Conservation (phyloP, 345 rosid species). For the Dovyalis caffra region DNA sequence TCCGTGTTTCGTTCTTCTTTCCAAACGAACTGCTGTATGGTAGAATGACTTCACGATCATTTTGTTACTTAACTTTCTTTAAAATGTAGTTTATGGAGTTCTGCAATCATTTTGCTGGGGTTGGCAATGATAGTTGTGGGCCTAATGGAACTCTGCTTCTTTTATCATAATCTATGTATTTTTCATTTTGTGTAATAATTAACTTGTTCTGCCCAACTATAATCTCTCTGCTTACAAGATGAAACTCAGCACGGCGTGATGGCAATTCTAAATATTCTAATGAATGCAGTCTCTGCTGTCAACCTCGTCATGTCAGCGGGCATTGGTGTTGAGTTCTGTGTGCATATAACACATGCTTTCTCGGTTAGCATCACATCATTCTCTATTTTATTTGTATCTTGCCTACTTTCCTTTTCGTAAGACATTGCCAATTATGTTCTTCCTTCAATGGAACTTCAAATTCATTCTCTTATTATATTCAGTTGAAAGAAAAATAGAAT, state of each 20-base stretch:
- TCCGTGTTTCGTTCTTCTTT: background rate
- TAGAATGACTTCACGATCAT: background rate
- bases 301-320: conserved; percentile 96
- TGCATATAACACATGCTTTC: conserved; percentile 91
- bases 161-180: background rate
- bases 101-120: conserved; percentile 83
- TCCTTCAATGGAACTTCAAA: background rate
- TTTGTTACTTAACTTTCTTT: conserved; percentile 16
- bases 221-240: conserved; percentile 20
- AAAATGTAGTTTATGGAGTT: conserved; percentile 78
- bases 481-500: background rate
- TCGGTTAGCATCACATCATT: conserved; percentile 47
- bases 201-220: conserved; percentile 1
- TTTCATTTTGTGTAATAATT: background rate
- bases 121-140: conserved; percentile 83
- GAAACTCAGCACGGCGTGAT: conserved; percentile 74
- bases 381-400: background rate
- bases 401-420: background rate
- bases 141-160: conserved; percentile 53
- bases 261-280: conserved; percentile 83
- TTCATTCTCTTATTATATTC: background rate
- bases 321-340: conserved; percentile 93
- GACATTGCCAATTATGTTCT: too few species aligned
- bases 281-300: conserved; percentile 92
- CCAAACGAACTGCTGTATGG: background rate